Percentiles rank a stretch among this genome's conserved stretches.
These are phyloP conservation scores for Alloteropsis angusta DNA, from an alignment of 202 grass and related monocot species.

Conservation along the genomic window DNA sequence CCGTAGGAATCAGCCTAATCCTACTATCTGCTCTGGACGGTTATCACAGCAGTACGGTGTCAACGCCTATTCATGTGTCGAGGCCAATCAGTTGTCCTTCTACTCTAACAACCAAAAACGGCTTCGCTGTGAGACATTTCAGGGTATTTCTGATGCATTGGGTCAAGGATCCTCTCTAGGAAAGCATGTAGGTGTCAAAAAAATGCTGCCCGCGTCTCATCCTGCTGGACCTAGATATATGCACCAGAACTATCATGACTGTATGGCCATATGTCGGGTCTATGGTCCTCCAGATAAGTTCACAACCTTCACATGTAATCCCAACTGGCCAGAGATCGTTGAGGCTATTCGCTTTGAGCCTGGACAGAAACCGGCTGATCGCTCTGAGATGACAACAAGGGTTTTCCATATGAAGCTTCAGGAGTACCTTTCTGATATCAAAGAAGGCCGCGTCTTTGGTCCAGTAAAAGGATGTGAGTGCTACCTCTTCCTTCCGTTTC, in stretches of 20 bases:
- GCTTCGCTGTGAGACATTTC: not conserved
- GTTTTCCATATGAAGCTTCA: not conserved
- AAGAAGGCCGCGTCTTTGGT: not conserved
- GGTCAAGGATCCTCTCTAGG: fast-evolving
- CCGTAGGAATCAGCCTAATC: not conserved
- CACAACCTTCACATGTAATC: constrained; percentile 8
- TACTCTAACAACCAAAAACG: not conserved
- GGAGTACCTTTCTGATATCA: not conserved
- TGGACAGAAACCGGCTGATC: not conserved
- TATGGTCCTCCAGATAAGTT: not conserved
- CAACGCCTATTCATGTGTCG: not conserved
- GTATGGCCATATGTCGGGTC: not conserved
- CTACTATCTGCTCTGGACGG: not conserved
- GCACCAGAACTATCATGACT: constrained; percentile 24
- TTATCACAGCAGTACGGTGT: not conserved
- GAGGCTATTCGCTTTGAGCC: not conserved
- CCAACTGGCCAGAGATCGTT: not conserved
- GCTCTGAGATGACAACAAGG: not conserved
- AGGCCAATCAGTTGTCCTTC: fast-evolving
- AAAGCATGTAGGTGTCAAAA: not conserved
- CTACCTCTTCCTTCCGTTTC: too few relatives aligned
- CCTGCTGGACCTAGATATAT: not conserved
- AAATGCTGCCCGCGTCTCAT: not conserved
- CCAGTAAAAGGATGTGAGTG: not conserved
- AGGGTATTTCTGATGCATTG: not conserved